Evolutionary conservation across 2,329 filamentous ascomycete species (phyloP), one percentile per base, ranked within the genome.

Genomic region (Cladobotryum mycophilum): DNA sequence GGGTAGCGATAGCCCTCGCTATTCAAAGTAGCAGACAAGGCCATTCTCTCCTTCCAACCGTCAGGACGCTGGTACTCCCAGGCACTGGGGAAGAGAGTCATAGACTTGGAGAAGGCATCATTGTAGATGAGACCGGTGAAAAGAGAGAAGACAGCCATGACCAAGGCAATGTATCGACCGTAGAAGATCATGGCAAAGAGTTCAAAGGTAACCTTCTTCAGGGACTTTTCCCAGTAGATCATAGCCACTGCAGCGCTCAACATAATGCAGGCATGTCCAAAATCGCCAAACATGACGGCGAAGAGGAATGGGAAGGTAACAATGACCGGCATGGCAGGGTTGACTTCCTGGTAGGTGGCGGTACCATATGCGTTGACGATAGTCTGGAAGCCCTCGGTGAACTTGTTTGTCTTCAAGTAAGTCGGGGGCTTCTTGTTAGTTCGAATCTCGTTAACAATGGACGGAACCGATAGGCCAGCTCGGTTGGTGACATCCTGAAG

Each of bases 271-370:
- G 92, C 93, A 65, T 99, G 93, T 47, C 93, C 95, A 53, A 96
- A 85, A 70, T 99, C 93, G 76, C 93, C 95, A 66, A 99, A 99
- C 93, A 99, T 99, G 81, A 99, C 93, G 45, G 93, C 93, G 67
- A 99, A 99, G 55, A 99, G 78, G 77, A 99, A 99, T n/a, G 95
- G 93, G 71, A 99, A 99, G 5, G 93, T 99, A 56, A 99, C 85
- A 59, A 97, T 90, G 47, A 95, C 93, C 36, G 92, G 92, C 18
- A 99, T 79, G 55, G 90, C 92, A 51, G 93, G 93, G 72, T 99
- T 99, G 68, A 96, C 88, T 73, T 99, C 93, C 60, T 88, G 88
- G 71, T 99, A 99, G 58, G 95, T 97, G 54, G 93, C 88, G 40
- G 93, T 96, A 64, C 93, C 95, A 65, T 99, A 99, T 25, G 95